Evolutionary conservation across 352 stramenopile genomes (phyloP).

Genomic region (Phytophthora pluvialis): DNA sequence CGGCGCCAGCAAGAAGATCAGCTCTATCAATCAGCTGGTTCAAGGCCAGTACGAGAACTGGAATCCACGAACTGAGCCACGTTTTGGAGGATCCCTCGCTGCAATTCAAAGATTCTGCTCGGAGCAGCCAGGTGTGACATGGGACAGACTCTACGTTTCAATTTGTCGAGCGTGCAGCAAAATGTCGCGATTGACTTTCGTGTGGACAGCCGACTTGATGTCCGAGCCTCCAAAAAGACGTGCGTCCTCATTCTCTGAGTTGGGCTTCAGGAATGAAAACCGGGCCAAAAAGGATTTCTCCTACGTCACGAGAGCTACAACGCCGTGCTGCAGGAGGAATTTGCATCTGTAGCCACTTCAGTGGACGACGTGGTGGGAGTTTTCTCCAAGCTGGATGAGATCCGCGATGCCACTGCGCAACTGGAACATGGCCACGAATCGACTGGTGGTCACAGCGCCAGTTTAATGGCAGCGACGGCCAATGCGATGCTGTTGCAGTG

Average conservation of each 20-base stretch:
- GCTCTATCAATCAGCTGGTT: no score
- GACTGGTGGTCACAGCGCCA: constrained; percentile 3
- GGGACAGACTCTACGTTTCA: constrained; percentile 6
- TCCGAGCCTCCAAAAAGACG: no score
- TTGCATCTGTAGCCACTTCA: neutral
- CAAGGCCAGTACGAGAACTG: neutral
- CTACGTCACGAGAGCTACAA: no score
- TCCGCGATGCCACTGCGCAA: neutral
- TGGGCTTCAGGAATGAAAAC: no score
- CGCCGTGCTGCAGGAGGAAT: neutral
- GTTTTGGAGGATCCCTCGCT: constrained; percentile 1
- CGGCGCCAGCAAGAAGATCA: no score
- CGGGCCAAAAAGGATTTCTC: no score
- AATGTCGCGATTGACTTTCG: constrained; percentile 13
- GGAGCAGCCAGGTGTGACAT: neutral
- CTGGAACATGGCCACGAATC: constrained; percentile 2
- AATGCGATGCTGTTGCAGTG: neutral
- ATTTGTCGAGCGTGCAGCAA: constrained; percentile 15
- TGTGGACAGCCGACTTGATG: constrained; percentile 1
- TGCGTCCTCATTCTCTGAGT: no score
- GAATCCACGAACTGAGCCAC: constrained; percentile 7
- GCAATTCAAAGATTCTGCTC: constrained; percentile 1
- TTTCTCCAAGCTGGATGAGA: constrained; percentile 4
- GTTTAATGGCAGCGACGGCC: neutral
- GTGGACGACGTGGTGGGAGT: neutral